phyloP scores from a whole-genome alignment of 352 stramenopile genomes.

The Pythium aristosporum region DNA sequence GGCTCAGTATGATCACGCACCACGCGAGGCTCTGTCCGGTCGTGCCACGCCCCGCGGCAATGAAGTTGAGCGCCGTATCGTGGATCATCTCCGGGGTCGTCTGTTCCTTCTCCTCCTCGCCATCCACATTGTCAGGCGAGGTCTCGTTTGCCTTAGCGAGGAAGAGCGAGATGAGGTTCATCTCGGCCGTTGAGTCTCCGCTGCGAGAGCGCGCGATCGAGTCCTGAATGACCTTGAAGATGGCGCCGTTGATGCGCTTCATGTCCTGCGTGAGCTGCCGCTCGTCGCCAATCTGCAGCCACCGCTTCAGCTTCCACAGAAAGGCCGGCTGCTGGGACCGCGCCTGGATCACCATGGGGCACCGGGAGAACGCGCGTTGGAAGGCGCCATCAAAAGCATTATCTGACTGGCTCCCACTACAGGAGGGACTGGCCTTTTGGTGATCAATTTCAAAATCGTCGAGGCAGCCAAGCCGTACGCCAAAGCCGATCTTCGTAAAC shows the following conservation, averaged over 20 bases:
- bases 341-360: constrained; percentile 25
- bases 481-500: constrained; percentile 75
- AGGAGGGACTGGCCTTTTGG: neutral
- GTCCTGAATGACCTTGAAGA: constrained; percentile 30
- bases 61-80: constrained; percentile 76
- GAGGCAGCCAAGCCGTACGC: constrained; percentile 54
- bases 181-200: constrained; percentile 4
- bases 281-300: constrained; percentile 27
- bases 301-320: constrained; percentile 31
- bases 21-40: constrained; percentile 72
- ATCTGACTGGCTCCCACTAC: constrained; percentile 19
- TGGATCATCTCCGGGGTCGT: constrained; percentile 37
- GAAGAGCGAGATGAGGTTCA: constrained; percentile 51
- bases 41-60: constrained; percentile 76
- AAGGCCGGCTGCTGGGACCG: constrained; percentile 29
- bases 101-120: constrained; percentile 11
- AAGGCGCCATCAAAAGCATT: constrained; percentile 29
- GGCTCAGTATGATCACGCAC: constrained; percentile 75
- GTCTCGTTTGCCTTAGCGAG: constrained; percentile 21
- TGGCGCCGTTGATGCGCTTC: constrained; percentile 26
- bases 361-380: constrained; percentile 25
- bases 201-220: constrained; percentile 18
- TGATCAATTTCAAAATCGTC: constrained; percentile 25
- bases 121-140: neutral
- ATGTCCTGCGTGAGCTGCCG: constrained; percentile 28